A percentile compares a stretch with the other conserved stretches of the same genome.
These are phyloP conservation scores for Saccharomyces hybrid DNA, from an alignment of 1,139 yeast species.

Conservation along the genomic window DNA sequence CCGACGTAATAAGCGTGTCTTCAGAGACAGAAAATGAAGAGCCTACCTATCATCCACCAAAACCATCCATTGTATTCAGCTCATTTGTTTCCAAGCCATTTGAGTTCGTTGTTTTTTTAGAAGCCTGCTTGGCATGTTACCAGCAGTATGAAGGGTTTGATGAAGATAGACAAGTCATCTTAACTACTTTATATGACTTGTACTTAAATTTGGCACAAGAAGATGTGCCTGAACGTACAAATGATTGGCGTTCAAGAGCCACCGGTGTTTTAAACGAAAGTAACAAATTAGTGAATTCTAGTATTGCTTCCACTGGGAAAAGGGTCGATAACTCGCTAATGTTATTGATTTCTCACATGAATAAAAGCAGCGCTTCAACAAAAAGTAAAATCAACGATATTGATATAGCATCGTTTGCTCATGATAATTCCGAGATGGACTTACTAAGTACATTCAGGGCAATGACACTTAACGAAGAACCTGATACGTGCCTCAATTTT, in stretches of 20 bases:
- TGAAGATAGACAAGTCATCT: constrained; percentile 62
- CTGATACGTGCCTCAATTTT: constrained; percentile 49
- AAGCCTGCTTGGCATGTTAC: constrained; percentile 80
- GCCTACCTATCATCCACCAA: constrained; percentile 91
- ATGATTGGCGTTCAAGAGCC: constrained; percentile 63
- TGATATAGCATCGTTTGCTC: constrained; percentile 4
- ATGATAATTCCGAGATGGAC: constrained; percentile 25
- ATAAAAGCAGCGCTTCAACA: not conserved
- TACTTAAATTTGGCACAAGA: constrained; percentile 57
- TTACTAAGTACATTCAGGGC: constrained; percentile 63
- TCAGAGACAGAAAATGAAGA: not conserved
- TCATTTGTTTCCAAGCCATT: constrained; percentile 78
- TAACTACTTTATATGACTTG: constrained; percentile 75
- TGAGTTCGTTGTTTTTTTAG: constrained; percentile 88
- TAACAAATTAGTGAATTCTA: constrained; percentile 19
- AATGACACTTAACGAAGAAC: constrained; percentile 51
- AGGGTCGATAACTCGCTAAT: constrained; percentile 52
- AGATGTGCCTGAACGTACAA: constrained; percentile 32
- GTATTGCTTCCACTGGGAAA: constrained; percentile 4
- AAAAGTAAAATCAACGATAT: not conserved
- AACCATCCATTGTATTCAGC: constrained; percentile 79
- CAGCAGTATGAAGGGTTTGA: constrained; percentile 65
- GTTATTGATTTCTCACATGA: constrained; percentile 58
- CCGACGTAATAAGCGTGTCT: constrained; percentile 3
- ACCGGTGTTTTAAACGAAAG: constrained; percentile 41